Evolutionary conservation across 2,329 filamentous ascomycete genomes (phyloP).

Genomic region (Ascochyta koolunga): DNA sequence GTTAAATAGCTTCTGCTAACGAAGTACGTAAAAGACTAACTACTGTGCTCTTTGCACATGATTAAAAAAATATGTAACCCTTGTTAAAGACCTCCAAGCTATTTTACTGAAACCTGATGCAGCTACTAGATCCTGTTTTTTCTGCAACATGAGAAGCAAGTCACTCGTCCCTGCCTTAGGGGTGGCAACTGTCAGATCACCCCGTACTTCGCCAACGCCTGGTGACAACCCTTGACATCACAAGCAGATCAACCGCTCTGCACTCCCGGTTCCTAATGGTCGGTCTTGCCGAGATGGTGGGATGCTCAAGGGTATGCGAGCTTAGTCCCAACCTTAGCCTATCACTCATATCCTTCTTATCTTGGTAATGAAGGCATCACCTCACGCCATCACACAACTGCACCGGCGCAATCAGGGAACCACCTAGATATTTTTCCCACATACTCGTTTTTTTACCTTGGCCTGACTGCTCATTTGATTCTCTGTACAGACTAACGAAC

Average conservation of each 20-base stretch:
- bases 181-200: conserved; percentile 16
- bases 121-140: no score
- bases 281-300: conserved; percentile 4
- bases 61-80: no score
- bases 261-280: background rate
- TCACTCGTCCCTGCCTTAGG: conserved; percentile 51
- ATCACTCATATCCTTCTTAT: conserved; percentile 32
- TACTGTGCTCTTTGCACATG: no score
- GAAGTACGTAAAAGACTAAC: no score
- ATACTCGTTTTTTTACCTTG: conserved; percentile 27
- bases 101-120: no score
- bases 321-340: conserved; percentile 36
- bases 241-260: conserved; percentile 15
- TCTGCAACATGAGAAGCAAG: no score
- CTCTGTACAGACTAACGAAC: conserved; percentile 14
- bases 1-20: no score
- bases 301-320: conserved; percentile 25
- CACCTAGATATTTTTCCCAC: conserved; percentile 16
- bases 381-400: conserved; percentile 41
- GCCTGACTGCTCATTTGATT: conserved; percentile 24
- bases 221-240: conserved; percentile 12
- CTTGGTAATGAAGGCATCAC: conserved; percentile 40
- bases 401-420: conserved; percentile 19
- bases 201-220: conserved; percentile 30
- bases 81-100: no score